These are phyloP conservation scores for Patellaria atrata DNA, from an alignment of 495 filamentous ascomycete species.

Conservation along the genomic window DNA sequence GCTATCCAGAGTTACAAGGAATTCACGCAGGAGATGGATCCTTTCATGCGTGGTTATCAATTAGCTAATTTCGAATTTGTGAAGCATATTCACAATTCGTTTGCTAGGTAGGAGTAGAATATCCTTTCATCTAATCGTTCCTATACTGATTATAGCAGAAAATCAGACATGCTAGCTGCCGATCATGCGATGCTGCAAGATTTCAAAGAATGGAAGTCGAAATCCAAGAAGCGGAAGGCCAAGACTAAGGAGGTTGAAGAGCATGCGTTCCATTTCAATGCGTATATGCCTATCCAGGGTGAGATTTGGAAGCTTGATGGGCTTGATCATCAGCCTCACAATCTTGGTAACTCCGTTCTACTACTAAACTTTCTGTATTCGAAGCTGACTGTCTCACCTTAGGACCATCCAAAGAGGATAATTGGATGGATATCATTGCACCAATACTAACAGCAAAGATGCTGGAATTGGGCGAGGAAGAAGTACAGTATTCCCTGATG, in stretches of 20 bases:
- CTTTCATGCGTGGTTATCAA: slow-evolving; percentile 58
- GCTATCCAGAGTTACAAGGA: slow-evolving; percentile 55
- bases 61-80: slow-evolving; percentile 64
- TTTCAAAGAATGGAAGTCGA: too few relatives aligned
- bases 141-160: too few relatives aligned
- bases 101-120: slow-evolving; percentile 45
- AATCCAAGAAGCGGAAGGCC: slow-evolving; percentile 8
- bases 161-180: too few relatives aligned
- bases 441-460: too few relatives aligned
- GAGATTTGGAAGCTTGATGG: slow-evolving; percentile 86
- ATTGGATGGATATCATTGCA: slow-evolving; percentile 38
- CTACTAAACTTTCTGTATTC: slow-evolving; percentile 7
- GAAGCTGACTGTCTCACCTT: neutral
- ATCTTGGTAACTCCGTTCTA: slow-evolving; percentile 44
- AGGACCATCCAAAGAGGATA: slow-evolving; percentile 11
- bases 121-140: neutral
- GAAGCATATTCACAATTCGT: slow-evolving; percentile 73
- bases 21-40: slow-evolving; percentile 49
- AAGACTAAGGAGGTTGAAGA: slow-evolving; percentile 34
- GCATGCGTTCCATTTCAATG: slow-evolving; percentile 70
- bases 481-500: slow-evolving; percentile 44
- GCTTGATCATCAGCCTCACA: slow-evolving; percentile 55
- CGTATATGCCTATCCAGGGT: slow-evolving; percentile 63
- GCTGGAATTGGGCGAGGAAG: too few relatives aligned
- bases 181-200: slow-evolving; percentile 42